These are phyloP conservation scores for Penicillium corylophilum DNA, from an alignment of 2,329 filamentous ascomycete species.

Conservation along the genomic window DNA sequence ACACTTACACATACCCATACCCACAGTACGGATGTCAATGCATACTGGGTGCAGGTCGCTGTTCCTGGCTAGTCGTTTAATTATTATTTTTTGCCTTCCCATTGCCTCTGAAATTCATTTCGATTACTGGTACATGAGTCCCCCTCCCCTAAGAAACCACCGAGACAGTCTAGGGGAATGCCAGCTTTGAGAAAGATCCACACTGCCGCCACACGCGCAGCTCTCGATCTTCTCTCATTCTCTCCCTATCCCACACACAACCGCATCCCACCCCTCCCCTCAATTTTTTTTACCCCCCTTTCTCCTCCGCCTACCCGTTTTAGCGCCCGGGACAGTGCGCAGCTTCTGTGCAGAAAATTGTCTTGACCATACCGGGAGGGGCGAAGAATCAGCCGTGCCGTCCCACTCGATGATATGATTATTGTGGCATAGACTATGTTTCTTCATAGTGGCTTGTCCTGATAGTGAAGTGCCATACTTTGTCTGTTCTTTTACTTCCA, in stretches of 20 bases:
- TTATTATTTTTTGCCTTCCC: background rate
- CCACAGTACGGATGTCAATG: background rate
- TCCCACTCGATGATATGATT: slow-evolving; percentile 11
- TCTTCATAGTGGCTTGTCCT: slow-evolving; percentile 6
- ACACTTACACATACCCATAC: background rate
- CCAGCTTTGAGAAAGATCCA: slow-evolving; percentile 13
- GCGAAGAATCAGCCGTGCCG: background rate
- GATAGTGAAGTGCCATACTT: background rate
- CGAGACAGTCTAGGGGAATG: slow-evolving; percentile 6
- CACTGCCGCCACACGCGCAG: slow-evolving; percentile 16
- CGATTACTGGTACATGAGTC: background rate
- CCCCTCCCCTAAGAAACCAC: background rate
- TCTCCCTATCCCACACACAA: background rate
- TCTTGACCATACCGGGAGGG: slow-evolving; percentile 2
- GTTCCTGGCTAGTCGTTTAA: background rate
- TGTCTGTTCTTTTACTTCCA: slow-evolving; percentile 2
- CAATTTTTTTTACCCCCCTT: background rate
- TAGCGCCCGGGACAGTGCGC: slow-evolving; percentile 4
- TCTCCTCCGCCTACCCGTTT: slow-evolving; percentile 11
- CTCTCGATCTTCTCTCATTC: slow-evolving; percentile 7
- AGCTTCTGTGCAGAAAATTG: slow-evolving; percentile 6
- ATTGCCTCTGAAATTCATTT: background rate
- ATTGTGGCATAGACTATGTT: slow-evolving; percentile 8
- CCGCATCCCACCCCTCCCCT: background rate
- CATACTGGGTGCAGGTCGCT: background rate